Evolutionary conservation across 495 filamentous ascomycete species (phyloP).

Genomic region (Penicillium riverlandense): DNA sequence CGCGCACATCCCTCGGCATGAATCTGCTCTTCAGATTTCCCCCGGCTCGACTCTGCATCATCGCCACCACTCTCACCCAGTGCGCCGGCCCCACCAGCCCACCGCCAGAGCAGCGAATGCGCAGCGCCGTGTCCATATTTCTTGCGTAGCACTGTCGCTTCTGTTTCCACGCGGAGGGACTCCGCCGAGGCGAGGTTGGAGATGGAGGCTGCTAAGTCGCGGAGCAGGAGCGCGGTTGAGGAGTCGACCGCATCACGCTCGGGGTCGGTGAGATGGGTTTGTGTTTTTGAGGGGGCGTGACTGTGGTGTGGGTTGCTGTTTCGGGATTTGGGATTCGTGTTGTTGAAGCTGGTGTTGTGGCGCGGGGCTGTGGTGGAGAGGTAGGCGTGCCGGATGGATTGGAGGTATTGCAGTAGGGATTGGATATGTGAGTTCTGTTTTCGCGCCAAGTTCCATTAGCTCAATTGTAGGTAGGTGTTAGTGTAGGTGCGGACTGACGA

Average conservation of each 20-base stretch:
- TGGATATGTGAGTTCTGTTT: conserved; percentile 75
- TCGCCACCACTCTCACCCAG: not conserved
- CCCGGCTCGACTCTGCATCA: conserved; percentile 11
- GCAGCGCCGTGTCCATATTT: conserved; percentile 48
- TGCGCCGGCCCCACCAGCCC: conserved; percentile 57
- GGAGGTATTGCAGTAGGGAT: conserved; percentile 69
- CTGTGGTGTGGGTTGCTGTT: conserved; percentile 14
- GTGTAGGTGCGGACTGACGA: conserved; percentile 48
- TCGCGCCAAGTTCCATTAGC: too few species aligned
- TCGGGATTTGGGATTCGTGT: conserved; percentile 12
- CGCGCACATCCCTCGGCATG: conserved; percentile 60
- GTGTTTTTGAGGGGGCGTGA: conserved; percentile 7
- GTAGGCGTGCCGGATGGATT: conserved; percentile 79
- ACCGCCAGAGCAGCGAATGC: conserved; percentile 40
- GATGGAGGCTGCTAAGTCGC: conserved; percentile 73
- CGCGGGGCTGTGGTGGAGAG: conserved; percentile 62
- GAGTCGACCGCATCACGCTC: conserved; percentile 78
- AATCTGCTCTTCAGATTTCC: conserved; percentile 55
- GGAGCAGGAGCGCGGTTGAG: conserved; percentile 72
- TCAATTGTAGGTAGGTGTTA: not conserved
- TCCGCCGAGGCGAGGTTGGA: conserved; percentile 73
- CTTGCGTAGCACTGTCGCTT: conserved; percentile 55
- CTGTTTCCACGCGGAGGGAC: conserved; percentile 68
- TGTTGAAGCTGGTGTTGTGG: conserved; percentile 15
- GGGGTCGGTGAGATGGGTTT: conserved; percentile 51